Base-by-base conservation (phyloP, 2,329 filamentous ascomycete genomes). In the Didymosphaeria variabile region DNA sequence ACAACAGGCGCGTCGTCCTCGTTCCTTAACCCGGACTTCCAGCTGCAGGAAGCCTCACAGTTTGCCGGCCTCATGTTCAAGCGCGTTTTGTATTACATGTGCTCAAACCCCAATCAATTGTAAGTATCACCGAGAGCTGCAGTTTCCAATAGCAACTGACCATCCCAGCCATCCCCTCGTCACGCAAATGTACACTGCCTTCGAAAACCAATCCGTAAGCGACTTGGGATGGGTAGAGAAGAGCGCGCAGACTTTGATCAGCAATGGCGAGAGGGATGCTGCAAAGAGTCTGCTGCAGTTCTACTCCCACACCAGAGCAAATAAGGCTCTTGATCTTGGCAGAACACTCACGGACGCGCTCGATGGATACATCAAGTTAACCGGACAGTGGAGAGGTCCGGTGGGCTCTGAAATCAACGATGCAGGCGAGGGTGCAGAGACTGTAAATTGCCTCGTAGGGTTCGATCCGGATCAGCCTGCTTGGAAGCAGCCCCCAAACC, bases 1-100 rank as follows among this genome's bases (percentile, higher is more conserved):
- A 77, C 74, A 9, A 73, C 73, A 31, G 73, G 72, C 19, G 74
- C 76, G 4, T 69, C 73, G 1, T 71, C 69, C 19, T 72, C 71
- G 0, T 77, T 77, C 46, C 62, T 78, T 17, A 72, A 77, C 32
- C 65, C 72, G 0, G 75, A 78, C 58, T 78, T 70, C 54, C 73
- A 77, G 59, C 66, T 61, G 32, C 72, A 74, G 40, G 72, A 74
- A 61, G 72, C 72, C 4, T 65, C 71, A 6, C 45, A 68, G 12
- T 72, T 74, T 38, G 70, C 72, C 1, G 71, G 72, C 7, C 65
- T 69, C 12, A 60, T 69, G 6, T 74, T 71, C 64, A 73, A 74
- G 47, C 69, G 71, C 21, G 65, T 71, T 0, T 49, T 74, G 47
- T 74, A 73, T 59, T 74, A 72, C 56, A 72, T 70, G n/a, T 74